A percentile compares a stretch with the other conserved stretches of the same genome.
Conservation (phyloP, 495 filamentous ascomycete genomes). For the Glarea lozoyensis region DNA sequence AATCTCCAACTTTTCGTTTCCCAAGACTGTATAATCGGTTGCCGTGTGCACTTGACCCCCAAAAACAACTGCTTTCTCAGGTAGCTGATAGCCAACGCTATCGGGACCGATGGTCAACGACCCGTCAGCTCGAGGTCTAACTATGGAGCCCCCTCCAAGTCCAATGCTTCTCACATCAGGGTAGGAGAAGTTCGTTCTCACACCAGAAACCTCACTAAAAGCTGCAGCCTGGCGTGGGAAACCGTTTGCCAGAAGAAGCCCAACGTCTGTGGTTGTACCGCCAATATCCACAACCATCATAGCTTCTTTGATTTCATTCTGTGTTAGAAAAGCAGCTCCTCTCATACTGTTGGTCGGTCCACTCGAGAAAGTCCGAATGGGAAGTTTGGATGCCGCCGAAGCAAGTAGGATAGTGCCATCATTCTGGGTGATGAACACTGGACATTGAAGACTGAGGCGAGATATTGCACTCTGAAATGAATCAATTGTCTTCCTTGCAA, state of each 20-base stretch:
- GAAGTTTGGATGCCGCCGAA: conserved; percentile 31
- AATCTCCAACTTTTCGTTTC: conserved; percentile 27
- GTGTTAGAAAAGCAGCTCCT: conserved; percentile 36
- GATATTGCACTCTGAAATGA: conserved; percentile 34
- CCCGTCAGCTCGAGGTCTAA: conserved; percentile 23
- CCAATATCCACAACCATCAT: conserved; percentile 42
- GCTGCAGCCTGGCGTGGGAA: conserved; percentile 45
- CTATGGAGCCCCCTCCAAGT: conserved; percentile 42
- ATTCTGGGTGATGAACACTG: conserved; percentile 43
- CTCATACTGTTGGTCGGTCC: conserved; percentile 44
- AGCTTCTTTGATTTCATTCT: conserved; percentile 14
- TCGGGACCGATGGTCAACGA: conserved; percentile 32
- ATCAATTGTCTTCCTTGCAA: conserved; percentile 33
- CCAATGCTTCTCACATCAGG: conserved; percentile 44
- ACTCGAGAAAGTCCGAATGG: conserved; percentile 41
- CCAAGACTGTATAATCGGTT: conserved; percentile 40
- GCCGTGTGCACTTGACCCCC: conserved; percentile 40
- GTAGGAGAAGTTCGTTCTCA: conserved; percentile 43
- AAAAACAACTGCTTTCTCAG: conserved; percentile 34
- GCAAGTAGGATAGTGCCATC: conserved; percentile 37
- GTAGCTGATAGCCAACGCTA: conserved; percentile 34
- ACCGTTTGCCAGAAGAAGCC: conserved; percentile 40
- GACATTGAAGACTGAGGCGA: conserved; percentile 29
- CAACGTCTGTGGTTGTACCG: conserved; percentile 47
- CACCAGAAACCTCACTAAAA: conserved; percentile 37